Base-by-base conservation (phyloP, 805 yeast genomes). In the Candida tallmaniae region DNA sequence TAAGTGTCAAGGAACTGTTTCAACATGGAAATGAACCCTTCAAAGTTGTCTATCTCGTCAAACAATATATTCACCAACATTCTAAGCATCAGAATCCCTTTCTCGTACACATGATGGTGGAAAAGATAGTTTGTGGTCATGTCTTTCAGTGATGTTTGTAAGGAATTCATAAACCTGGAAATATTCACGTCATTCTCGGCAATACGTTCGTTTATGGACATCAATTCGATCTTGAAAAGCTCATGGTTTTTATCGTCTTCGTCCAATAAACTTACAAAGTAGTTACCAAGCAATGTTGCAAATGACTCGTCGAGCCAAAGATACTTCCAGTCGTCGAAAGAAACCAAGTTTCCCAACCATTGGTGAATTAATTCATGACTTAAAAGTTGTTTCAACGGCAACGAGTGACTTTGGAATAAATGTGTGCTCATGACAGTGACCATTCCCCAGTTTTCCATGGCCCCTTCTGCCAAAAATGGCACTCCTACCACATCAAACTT, bases 371-470 rank as follows among this genome's bases (percentile, higher is more conserved):
- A 48, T 49, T 83, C 89, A 52, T 84, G 94, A 2, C 75, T 77
- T 6, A 84, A 49, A 29, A 83, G 65, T 47, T 79, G 82, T 40
- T 74, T 60, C 16, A 76, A 49, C 38, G 58, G 65, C 7, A 26
- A 48, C 0, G 34, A 24, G n/a, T 52, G 58, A 26, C 52, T 51
- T 12, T 54, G 23, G 17, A 58, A 46, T 9, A 65, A 35, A 43
- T 76, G 79, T 29, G 70, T 69, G 33, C 73, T 69, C 35, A 78
- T 70, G 6, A 80, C 65, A 2, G 82, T 74, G 32, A 84, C 68
- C 58, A 81, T 57, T 3, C 86, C 83, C 74, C 82, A 79, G 52
- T 83, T 83, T 52, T 84, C 94, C 78, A 82, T 83, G 2, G 85
- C 94, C 39, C 84, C 83, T 51, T 83, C 90, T 19, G 77, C 68